Conservation (phyloP, 2,329 filamentous ascomycete species). For the Thelonectria olida region DNA sequence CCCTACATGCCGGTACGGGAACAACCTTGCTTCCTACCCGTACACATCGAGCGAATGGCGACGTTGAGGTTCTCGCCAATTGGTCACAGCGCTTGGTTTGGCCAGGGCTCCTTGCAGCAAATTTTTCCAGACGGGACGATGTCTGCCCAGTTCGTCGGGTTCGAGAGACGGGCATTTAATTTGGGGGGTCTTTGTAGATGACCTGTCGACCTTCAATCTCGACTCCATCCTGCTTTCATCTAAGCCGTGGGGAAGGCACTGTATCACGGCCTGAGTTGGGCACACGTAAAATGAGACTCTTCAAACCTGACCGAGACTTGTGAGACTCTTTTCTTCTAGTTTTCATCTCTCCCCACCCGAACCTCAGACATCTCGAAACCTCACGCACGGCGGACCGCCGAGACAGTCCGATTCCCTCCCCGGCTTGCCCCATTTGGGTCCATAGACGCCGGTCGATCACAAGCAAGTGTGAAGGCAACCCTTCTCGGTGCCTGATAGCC, state of each 20-base stretch:
- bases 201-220: constrained; percentile 14
- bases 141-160: constrained; percentile 1
- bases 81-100: constrained; percentile 17
- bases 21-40: constrained; percentile 18
- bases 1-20: constrained; percentile 5
- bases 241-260: constrained; percentile 3
- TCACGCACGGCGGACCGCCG: constrained; percentile 21
- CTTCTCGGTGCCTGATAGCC: background rate
- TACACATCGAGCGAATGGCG: constrained; percentile 5
- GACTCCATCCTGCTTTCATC: background rate
- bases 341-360: constrained; percentile 8
- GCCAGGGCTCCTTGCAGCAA: constrained; percentile 24
- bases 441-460: constrained; percentile 8
- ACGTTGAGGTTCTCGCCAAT: background rate
- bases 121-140: constrained; percentile 10
- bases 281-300: constrained; percentile 1
- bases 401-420: constrained; percentile 18
- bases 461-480: constrained; percentile 11
- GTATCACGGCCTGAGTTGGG: constrained; percentile 11
- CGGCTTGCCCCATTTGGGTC: constrained; percentile 30
- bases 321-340: background rate
- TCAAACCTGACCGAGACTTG: background rate
- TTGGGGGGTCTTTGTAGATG: constrained; percentile 9
- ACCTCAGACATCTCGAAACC: constrained; percentile 17
- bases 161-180: constrained; percentile 5